These are phyloP conservation scores for Ophiostoma sp. DNA, from an alignment of 2,329 filamentous ascomycete species.

Conservation along the genomic window DNA sequence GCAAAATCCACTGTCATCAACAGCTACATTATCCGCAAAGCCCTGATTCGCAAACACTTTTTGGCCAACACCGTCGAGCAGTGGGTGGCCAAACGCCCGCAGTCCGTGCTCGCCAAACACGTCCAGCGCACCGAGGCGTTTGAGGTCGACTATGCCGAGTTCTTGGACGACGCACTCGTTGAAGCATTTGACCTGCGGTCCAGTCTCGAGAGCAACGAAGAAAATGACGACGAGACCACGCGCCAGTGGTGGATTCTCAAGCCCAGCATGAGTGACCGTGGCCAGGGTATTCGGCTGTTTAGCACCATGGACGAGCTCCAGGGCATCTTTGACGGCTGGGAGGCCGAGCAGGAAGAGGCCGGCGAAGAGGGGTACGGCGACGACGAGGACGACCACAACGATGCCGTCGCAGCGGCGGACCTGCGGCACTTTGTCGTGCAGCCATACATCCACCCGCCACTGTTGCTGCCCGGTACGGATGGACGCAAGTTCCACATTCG, in stretches of 20 bases:
- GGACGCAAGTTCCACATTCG: slow-evolving; percentile 91
- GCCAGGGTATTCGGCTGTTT: slow-evolving; percentile 90
- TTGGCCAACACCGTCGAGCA: slow-evolving; percentile 78
- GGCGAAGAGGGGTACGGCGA: slow-evolving; percentile 68
- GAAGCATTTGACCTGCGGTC: slow-evolving; percentile 86
- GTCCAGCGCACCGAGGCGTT: slow-evolving; percentile 81
- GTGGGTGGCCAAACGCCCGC: slow-evolving; percentile 82
- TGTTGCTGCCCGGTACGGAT: slow-evolving; percentile 65
- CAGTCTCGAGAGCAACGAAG: slow-evolving; percentile 67
- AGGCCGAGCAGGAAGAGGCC: slow-evolving; percentile 52
- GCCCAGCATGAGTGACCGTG: slow-evolving; percentile 94
- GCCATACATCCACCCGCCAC: slow-evolving; percentile 86
- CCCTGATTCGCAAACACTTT: slow-evolving; percentile 94
- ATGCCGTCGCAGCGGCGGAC: slow-evolving; percentile 78
- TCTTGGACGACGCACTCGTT: slow-evolving; percentile 86
- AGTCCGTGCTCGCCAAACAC: slow-evolving; percentile 66
- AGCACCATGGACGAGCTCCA: slow-evolving; percentile 81
- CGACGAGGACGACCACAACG: slow-evolving; percentile 44
- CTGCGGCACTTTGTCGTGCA: slow-evolving; percentile 95
- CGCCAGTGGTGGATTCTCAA: slow-evolving; percentile 97
- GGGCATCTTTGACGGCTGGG: slow-evolving; percentile 88
- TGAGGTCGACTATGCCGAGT: slow-evolving; percentile 95
- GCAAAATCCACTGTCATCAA: slow-evolving; percentile 69
- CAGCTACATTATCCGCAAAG: slow-evolving; percentile 93
- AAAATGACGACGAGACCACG: slow-evolving; percentile 35